Evolutionary conservation across 345 rosid genomes (phyloP), one percentile per base, ranked within the genome.

Genomic region (Aquilaria sinensis): DNA sequence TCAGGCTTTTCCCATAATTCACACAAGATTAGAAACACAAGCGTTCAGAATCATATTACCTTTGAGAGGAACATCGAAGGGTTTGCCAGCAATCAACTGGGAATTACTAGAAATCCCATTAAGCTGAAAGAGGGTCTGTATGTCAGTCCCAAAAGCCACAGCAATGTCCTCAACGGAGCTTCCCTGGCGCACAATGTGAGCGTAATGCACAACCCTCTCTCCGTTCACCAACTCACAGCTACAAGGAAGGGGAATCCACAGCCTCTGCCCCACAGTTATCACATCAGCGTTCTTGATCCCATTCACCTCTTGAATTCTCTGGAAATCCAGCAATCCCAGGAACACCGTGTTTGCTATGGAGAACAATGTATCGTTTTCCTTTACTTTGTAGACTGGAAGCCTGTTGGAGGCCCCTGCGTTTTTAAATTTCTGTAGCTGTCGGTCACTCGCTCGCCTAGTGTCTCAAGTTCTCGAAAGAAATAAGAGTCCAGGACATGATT

Each of bases 171-270:
- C 75, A 51, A 84, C 74, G 1, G 84, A 33, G 64, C 82, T 82
- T 49, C 77, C 83, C 0, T 6, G 14, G 43, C 54, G 62, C 41
- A 86, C 96, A 54, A 81, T 63, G 29, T 84, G 96, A 5, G 80
- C 83, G 55, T 82, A 85, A 58, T 88, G 92, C 31, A 83, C 81
- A 45, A 77, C 77, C 52, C 47, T 62, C 67, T 67, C 37, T 6
- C 81, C 85, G 11, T 64, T 66, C 63, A 82, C 79, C 12, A 53
- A 53, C 9, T 82, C 90, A 12, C 90, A 88, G 75, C 96, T 86
- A 70, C 88, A 88, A 1, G 92, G 85, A 34, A 86, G 72, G 10
- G 90, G 88, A 63, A 86, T 82, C 85, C 75, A 59, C 57, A 89
- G 58, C 62, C 13, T 9, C 52, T 84, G 78, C 54, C 85, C 90